phyloP scores from a whole-genome alignment of 371 early-diverging fungal species.

The Entomophthora muscae region DNA sequence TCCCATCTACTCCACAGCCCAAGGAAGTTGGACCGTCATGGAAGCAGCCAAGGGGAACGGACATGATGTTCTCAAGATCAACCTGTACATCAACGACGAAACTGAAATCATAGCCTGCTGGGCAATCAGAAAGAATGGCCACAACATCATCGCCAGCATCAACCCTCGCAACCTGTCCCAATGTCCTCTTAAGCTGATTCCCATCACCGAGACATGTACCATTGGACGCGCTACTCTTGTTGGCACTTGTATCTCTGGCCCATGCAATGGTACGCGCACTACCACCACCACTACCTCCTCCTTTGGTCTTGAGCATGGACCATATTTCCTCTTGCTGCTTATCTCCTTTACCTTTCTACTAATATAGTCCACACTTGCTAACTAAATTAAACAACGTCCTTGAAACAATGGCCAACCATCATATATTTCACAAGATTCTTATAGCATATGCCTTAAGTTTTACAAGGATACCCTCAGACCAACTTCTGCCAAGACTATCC shows the following conservation, averaged over 20 bases:
- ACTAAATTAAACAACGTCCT: too few species aligned
- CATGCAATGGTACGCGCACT: conserved; percentile 3
- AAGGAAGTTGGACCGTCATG: background rate
- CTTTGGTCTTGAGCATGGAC: too few species aligned
- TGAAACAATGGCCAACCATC: too few species aligned
- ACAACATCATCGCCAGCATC: background rate
- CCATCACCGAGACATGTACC: background rate
- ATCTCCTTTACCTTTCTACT: too few species aligned
- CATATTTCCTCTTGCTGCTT: too few species aligned
- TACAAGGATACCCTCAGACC: too few species aligned
- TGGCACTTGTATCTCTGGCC: conserved; percentile 1
- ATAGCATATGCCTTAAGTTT: too few species aligned
- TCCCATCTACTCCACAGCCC: background rate
- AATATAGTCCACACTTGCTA: too few species aligned
- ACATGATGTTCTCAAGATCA: background rate
- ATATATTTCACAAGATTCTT: too few species aligned
- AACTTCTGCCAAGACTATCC: too few species aligned
- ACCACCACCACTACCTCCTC: too few species aligned
- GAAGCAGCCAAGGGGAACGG: background rate
- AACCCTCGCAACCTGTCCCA: background rate
- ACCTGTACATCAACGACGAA: background rate
- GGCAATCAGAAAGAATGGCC: background rate
- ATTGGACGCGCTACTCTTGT: background rate
- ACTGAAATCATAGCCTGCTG: background rate
- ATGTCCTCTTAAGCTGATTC: background rate